These are phyloP conservation scores for Starmerella bombicola DNA, from an alignment of 805 yeast genomes.

Conservation along the genomic window DNA sequence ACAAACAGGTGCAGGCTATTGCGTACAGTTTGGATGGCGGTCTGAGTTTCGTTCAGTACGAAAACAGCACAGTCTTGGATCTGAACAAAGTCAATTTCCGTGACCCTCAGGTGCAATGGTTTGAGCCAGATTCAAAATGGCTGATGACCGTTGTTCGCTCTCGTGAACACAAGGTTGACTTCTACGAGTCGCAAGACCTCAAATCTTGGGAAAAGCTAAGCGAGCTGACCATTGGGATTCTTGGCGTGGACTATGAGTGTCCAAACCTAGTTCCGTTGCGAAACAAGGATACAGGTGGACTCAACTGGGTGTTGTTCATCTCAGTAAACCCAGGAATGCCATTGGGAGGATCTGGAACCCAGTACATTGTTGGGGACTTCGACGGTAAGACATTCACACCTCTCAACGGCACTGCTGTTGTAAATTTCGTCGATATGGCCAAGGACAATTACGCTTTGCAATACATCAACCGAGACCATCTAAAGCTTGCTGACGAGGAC, in stretches of 20 bases:
- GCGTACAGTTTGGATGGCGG: constrained; percentile 33
- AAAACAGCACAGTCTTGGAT: constrained; percentile 29
- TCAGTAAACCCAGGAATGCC: constrained; percentile 37
- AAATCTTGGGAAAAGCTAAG: constrained; percentile 11
- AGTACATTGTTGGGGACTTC: constrained; percentile 35
- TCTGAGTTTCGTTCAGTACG: constrained; percentile 27
- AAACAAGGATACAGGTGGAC: constrained; percentile 18
- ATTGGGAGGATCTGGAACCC: constrained; percentile 32
- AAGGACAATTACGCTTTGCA: constrained; percentile 35
- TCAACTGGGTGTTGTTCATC: constrained; percentile 32
- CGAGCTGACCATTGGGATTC: constrained; percentile 13
- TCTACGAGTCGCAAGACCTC: constrained; percentile 18
- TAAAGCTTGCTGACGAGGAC: constrained; percentile 7
- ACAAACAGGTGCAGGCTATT: constrained; percentile 28
- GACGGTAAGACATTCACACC: constrained; percentile 32
- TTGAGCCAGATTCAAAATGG: constrained; percentile 12
- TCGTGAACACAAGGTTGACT: constrained; percentile 17
- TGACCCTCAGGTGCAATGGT: constrained; percentile 21
- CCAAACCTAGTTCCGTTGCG: constrained; percentile 32
- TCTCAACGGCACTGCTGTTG: constrained; percentile 21
- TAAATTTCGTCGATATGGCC: constrained; percentile 30
- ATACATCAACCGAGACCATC: constrained; percentile 24
- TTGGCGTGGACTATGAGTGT: constrained; percentile 35
- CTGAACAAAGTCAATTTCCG: constrained; percentile 19
- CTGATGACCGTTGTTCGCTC: constrained; percentile 16